Evolutionary conservation across 305 asterid genomes (phyloP).

Genomic region (Fraxinus nigra): DNA sequence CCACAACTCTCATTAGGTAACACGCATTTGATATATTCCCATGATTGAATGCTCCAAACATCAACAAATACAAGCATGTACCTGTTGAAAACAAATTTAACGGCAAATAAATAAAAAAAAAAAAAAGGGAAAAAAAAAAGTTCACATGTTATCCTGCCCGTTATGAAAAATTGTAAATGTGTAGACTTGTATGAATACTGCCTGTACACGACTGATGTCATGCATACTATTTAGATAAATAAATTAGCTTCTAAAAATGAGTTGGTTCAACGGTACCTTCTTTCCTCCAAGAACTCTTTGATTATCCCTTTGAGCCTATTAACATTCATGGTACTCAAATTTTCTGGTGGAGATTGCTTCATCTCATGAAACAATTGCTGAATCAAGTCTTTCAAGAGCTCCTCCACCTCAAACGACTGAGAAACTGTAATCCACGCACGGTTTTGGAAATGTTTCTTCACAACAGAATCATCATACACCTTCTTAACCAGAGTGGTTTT

Average conservation of each 20-base stretch:
- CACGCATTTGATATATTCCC: background rate
- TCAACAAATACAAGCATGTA: background rate
- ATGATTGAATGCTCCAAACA: background rate
- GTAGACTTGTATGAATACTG: no score
- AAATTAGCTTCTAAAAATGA: background rate
- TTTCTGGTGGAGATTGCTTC: background rate
- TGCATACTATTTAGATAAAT: background rate
- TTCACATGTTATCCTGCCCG: no score
- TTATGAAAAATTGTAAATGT: no score
- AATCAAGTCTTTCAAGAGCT: constrained; percentile 16
- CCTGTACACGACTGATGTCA: background rate
- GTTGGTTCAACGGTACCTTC: background rate
- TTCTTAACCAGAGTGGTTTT: constrained; percentile 34
- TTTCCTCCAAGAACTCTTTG: background rate
- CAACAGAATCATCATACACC: constrained; percentile 23
- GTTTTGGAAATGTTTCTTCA: constrained; percentile 25
- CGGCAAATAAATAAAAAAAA: no score
- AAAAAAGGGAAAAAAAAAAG: no score
- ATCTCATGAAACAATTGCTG: background rate
- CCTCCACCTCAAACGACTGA: constrained; percentile 18
- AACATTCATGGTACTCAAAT: background rate
- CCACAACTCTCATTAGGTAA: background rate
- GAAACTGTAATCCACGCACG: constrained; percentile 27
- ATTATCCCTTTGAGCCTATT: background rate
- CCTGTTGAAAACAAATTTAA: background rate